Conservation (phyloP, 441 rosid genomes). For the Syzygium syzygioides region DNA sequence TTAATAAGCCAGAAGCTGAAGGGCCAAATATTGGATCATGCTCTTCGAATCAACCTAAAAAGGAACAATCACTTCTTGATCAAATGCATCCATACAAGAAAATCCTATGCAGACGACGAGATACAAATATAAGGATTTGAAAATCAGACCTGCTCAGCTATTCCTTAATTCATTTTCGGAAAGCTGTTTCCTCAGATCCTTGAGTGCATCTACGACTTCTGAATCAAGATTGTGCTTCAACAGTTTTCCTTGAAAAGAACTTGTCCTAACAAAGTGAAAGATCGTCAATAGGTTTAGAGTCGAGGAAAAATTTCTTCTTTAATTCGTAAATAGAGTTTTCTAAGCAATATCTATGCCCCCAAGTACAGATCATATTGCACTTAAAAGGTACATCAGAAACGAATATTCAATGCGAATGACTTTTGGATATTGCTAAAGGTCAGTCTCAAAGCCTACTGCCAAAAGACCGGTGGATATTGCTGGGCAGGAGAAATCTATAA, state of each 20-base stretch:
- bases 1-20: not conserved
- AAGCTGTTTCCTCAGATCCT: constrained; percentile 13
- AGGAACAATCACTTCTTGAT: not conserved
- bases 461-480: not conserved
- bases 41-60: not conserved
- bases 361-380: not conserved
- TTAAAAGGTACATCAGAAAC: not conserved
- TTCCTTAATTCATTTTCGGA: not conserved
- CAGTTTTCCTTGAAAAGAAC: constrained; percentile 74
- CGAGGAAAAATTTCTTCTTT: not conserved
- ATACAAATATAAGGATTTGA: not conserved
- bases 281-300: not conserved
- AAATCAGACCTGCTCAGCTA: not conserved
- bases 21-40: not conserved
- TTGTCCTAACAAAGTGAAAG: constrained; percentile 29
- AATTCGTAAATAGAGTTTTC: not conserved
- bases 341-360: not conserved
- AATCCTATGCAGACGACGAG: not conserved
- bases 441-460: not conserved
- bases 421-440: not conserved
- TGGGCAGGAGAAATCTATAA: not conserved
- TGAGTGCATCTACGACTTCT: constrained; percentile 63
- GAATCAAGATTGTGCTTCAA: constrained; percentile 79
- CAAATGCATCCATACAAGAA: not conserved
- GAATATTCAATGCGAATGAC: not conserved